Evolutionary conservation across 345 rosid species (phyloP), one percentile per base, ranked within the genome.

Genomic region (Gossypium sturtianum): DNA sequence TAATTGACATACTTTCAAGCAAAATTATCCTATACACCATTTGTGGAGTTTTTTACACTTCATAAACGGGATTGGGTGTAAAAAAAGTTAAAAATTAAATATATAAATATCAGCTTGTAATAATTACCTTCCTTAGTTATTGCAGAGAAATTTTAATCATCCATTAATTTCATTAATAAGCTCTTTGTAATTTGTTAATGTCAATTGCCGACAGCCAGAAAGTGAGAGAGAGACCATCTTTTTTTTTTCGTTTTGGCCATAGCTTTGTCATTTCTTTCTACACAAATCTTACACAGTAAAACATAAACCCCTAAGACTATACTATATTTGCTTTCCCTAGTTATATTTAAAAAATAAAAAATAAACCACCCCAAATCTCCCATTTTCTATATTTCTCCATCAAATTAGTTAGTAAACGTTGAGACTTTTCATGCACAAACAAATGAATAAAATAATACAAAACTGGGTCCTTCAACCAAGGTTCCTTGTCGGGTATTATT

Each of bases 401-500:
- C 66, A 57, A 68, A 73, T 72, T 53, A 72, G 79, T 77, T 75
- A 77, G 70, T 75, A 82, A 73, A 75, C 62, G 72, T 74, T 76
- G 53, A 29, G 71, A 64, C 63, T 65, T 66, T 64, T 23, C 23
- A 47, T 3, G 59, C 47, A 20, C 69, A 47, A 23, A 16, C 23
- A 74, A 52, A 20, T 7, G 7, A 57, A 20, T 57, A 11, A 44
- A 22, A 43, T n/a, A 29, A 13, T 17, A 72, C 47, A 67, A 17
- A 62, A 8, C 38, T 68, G 41, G 59, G 12, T 75, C 74, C 80
- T 77, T 78, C 73, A 82, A 82, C 51, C 77, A 62, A 72, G 84
- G 79, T 56, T 82, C 78, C 83, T 63, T 86, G 87, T 83, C 83
- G 70, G 76, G 81, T 75, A 77, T 70, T 23, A 4, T 43, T 72